phyloP scores from a whole-genome alignment of 345 rosid species.

The Raphanus sativus region DNA sequence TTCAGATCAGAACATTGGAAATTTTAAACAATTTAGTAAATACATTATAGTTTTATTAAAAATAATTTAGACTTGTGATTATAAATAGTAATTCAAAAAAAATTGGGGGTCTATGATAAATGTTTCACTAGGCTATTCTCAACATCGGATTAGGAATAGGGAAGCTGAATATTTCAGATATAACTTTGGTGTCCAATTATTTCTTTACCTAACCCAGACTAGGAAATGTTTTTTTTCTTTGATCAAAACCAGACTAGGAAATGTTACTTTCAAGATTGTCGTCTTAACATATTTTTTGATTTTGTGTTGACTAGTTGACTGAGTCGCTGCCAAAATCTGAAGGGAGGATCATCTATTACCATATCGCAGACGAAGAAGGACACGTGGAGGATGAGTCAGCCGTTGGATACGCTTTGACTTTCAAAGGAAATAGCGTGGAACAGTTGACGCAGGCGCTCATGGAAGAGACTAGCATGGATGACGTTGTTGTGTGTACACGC shows the following conservation, averaged over 20 bases:
- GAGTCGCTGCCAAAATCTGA: constrained; percentile 55
- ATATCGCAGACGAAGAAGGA: neutral
- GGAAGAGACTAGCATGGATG: constrained; percentile 69
- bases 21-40: neutral
- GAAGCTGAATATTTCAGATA: neutral
- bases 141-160: neutral
- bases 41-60: neutral
- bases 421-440: constrained; percentile 34
- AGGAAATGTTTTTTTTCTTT: too few species aligned
- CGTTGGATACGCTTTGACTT: neutral
- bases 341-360: constrained; percentile 36
- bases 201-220: too few species aligned
- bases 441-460: constrained; percentile 67
- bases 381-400: neutral
- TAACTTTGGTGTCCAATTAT: neutral
- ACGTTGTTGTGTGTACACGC: constrained; percentile 71
- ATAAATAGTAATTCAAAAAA: neutral
- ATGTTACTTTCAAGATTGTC: neutral
- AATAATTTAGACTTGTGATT: neutral
- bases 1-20: neutral
- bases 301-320: constrained; percentile 27
- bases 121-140: neutral
- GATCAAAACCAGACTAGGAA: neutral
- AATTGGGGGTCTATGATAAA: neutral
- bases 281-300: constrained; percentile 23